Conservation (phyloP, 768 basidiomycete genomes). For the Leccinum subtestaceum region DNA sequence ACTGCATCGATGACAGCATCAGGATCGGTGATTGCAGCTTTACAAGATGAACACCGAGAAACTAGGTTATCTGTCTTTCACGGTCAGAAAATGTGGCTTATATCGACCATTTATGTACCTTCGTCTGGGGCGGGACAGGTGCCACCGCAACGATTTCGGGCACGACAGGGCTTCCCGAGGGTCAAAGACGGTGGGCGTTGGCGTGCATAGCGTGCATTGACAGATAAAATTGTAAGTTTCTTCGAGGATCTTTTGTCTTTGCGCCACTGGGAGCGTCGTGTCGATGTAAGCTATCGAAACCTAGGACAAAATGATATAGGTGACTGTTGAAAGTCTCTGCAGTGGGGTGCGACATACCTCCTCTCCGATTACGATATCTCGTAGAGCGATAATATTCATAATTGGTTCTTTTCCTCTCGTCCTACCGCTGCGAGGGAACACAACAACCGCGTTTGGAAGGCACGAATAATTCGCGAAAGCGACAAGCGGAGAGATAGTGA, state of each 20-base stretch:
- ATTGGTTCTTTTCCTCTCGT: constrained; percentile 47
- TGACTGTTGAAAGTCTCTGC: neutral
- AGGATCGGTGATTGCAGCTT: constrained; percentile 43
- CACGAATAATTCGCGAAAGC: constrained; percentile 91
- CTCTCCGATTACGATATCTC: constrained; percentile 58
- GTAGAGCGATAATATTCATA: constrained; percentile 73
- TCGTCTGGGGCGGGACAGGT: constrained; percentile 59
- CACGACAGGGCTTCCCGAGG: constrained; percentile 69
- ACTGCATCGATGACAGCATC: constrained; percentile 60
- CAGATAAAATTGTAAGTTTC: constrained; percentile 83
- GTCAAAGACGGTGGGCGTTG: constrained; percentile 40
- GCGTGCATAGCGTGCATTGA: constrained; percentile 56
- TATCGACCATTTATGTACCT: constrained; percentile 37
- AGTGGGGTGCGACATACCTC: constrained; percentile 49
- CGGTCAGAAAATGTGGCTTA: neutral
- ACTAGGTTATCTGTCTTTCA: constrained; percentile 42
- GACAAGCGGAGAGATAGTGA: constrained; percentile 73
- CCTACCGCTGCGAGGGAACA: constrained; percentile 66
- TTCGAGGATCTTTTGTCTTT: constrained; percentile 54
- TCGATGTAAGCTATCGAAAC: constrained; percentile 85
- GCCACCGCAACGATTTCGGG: constrained; percentile 63
- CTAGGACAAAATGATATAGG: constrained; percentile 36
- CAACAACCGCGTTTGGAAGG: constrained; percentile 84
- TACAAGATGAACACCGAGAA: constrained; percentile 56
- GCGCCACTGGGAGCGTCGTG: constrained; percentile 60